Evolutionary conservation across 441 rosid genomes (phyloP).

Genomic region (Arabidopsis hybrid): DNA sequence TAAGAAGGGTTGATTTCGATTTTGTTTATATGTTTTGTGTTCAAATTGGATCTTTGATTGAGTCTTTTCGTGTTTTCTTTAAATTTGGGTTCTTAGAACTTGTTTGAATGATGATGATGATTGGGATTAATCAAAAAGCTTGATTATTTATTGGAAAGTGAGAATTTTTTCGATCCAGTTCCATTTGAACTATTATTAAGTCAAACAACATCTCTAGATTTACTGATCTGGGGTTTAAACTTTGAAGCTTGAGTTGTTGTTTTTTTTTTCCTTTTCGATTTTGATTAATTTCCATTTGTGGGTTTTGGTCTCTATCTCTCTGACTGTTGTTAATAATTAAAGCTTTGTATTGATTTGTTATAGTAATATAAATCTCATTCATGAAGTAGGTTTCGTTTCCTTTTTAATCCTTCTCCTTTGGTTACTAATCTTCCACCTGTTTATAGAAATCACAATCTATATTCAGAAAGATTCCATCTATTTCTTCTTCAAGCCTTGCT

Average conservation of each 20-base stretch:
- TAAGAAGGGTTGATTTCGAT: constrained; percentile 7
- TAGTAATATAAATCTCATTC: constrained; percentile 37
- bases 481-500: constrained; percentile 23
- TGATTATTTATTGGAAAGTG: neutral
- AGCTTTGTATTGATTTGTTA: constrained; percentile 14
- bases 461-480: neutral
- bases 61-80: constrained; percentile 23
- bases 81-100: neutral
- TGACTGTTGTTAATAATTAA: constrained; percentile 9
- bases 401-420: constrained; percentile 16
- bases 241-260: constrained; percentile 19
- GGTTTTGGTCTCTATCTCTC: constrained; percentile 24
- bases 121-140: neutral
- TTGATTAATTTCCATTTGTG: constrained; percentile 5
- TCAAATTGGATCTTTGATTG: constrained; percentile 33
- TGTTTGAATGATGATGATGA: constrained; percentile 12
- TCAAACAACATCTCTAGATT: constrained; percentile 27
- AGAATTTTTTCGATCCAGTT: neutral
- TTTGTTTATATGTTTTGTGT: neutral
- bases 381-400: constrained; percentile 21
- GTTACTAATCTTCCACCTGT: constrained; percentile 21
- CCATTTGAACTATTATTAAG: constrained; percentile 9
- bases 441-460: constrained; percentile 19
- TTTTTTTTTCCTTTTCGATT: neutral
- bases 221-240: constrained; percentile 37